Base-by-base conservation (phyloP, 2,329 filamentous ascomycete genomes). In the Aspergillus niger region DNA sequence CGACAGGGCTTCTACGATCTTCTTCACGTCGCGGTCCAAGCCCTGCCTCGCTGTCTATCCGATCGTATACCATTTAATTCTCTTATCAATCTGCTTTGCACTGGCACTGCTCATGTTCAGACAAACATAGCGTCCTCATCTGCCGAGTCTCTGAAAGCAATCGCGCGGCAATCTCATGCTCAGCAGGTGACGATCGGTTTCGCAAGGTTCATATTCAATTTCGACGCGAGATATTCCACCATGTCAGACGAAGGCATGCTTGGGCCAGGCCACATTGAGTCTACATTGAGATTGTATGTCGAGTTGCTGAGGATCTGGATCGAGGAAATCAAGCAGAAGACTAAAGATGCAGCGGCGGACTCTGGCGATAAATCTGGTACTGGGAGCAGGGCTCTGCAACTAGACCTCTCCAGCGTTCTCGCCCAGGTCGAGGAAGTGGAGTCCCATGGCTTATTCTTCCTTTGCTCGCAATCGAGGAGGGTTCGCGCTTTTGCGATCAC, bases 231-330 rank as follows among this genome's bases (percentile, higher is more conserved):
- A 24, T 99, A 99, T 75, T 92, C 94, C 1, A 98, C 95, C 32
- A 97, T 98, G 88, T 97, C 93, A 8, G 95, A 99, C 71, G 95
- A 96, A 32, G 95, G 95, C 2, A 95, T 99, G 89, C 86, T 99
- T 24, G 95, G 94, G 0, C 89, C 91, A 36, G 91, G 89, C 4
- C 95, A 99, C 71, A 97, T 99, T 59, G 95, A 99, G 74, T 97
- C 89, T 67, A 99, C 95, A 0, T 77, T 99, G 20, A 89, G 90
- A 64, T 83, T 99, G 10, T 99, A 99, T 70, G 91, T 98, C 28
- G 93, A 99, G 76, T 80, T 99, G 5, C 82, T 99, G 11, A 89
- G 93, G 64, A 97, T 99, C 41, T 99, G 96, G 96, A 96, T 97
- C 55, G 93, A 97, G 63, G 94, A 98, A 72, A 96, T 99, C 63